These are phyloP conservation scores for Strobilomyces confusus DNA, from an alignment of 768 basidiomycete genomes.

Conservation along the genomic window DNA sequence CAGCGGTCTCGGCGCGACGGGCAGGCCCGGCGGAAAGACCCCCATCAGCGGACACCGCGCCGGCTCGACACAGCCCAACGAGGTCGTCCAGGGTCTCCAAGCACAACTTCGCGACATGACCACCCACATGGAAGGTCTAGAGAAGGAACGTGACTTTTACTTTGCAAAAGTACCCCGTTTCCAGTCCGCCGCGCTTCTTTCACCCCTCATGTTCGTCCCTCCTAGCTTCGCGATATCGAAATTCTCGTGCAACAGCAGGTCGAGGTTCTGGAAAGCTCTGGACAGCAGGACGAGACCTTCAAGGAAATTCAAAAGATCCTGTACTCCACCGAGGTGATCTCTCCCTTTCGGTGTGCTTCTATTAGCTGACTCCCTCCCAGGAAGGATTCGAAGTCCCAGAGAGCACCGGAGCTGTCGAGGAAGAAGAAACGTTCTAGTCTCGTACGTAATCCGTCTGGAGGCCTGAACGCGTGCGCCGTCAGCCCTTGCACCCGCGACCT, in stretches of 20 bases:
- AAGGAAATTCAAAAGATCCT: conserved; percentile 86
- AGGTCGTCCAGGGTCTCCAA: conserved; percentile 64
- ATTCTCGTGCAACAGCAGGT: conserved; percentile 82
- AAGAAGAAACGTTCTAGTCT: conserved; percentile 74
- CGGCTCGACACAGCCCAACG: conserved; percentile 62
- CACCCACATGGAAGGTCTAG: conserved; percentile 79
- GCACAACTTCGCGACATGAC: conserved; percentile 80
- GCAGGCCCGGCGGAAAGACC: conserved; percentile 64
- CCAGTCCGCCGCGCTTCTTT: conserved; percentile 5
- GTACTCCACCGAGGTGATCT: conserved; percentile 89
- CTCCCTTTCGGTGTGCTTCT: neutral
- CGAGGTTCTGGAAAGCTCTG: conserved; percentile 55
- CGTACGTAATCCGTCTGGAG: conserved; percentile 15
- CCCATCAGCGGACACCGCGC: conserved; percentile 67
- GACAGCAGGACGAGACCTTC: conserved; percentile 58
- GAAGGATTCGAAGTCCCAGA: conserved; percentile 94
- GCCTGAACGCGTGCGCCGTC: conserved; percentile 2
- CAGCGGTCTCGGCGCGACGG: conserved; percentile 34
- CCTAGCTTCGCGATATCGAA: conserved; percentile 93
- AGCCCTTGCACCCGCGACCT: too few species aligned
- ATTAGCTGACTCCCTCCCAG: conserved; percentile 38
- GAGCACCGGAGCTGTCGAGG: conserved; percentile 48
- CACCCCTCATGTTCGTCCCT: neutral
- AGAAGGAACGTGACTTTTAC: conserved; percentile 98
- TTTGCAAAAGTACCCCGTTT: conserved; percentile 78